A percentile compares a stretch with the other conserved stretches of the same genome.
Evolutionary conservation across 1,284 basidiomycete species (phyloP).

Genomic region (Cryptococcus jaspeensis): DNA sequence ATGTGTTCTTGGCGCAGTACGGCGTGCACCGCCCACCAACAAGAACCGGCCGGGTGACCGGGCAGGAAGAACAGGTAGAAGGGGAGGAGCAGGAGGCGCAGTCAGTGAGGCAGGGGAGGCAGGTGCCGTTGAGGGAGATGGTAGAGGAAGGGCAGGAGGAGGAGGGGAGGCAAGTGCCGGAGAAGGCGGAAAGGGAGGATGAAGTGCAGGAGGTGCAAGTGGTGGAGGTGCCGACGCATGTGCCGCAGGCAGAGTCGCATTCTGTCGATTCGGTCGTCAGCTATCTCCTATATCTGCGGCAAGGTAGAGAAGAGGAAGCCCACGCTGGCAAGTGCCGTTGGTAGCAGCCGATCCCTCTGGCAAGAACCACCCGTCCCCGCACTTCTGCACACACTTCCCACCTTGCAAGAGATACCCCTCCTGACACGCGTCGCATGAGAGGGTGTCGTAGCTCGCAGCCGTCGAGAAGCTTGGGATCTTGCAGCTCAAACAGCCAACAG

Average conservation of each 20-base stretch:
- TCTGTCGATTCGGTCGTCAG: conserved; percentile 23
- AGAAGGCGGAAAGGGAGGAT: conserved; percentile 30
- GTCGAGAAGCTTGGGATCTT: conserved; percentile 44
- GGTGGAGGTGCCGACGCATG: conserved; percentile 41
- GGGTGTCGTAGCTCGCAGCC: conserved; percentile 21
- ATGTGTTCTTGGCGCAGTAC: conserved; percentile 42
- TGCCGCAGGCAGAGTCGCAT: conserved; percentile 48
- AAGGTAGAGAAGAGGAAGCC: conserved; percentile 10
- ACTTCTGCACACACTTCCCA: conserved; percentile 43
- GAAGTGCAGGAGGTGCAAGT: conserved; percentile 45
- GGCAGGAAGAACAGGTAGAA: conserved; percentile 45
- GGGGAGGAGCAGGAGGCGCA: conserved; percentile 47
- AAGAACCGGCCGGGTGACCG: conserved; percentile 43
- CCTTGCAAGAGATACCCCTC: conserved; percentile 50
- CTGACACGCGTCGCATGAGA: conserved; percentile 48
- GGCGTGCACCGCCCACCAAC: conserved; percentile 42
- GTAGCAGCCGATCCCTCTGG: conserved; percentile 22
- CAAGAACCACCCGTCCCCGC: conserved; percentile 41
- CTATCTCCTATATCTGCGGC: conserved; percentile 1
- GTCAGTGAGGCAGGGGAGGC: conserved; percentile 48
- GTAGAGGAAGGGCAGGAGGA: conserved; percentile 42
- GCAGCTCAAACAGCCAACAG: conserved; percentile 48
- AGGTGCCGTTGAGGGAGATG: conserved; percentile 36
- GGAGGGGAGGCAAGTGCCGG: conserved; percentile 43
- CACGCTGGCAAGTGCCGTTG: conserved; percentile 49